Percentiles rank a stretch among this genome's conserved stretches.
Evolutionary conservation across 257 asterid species (phyloP).

Genomic region (Jaltomata sinuosa): DNA sequence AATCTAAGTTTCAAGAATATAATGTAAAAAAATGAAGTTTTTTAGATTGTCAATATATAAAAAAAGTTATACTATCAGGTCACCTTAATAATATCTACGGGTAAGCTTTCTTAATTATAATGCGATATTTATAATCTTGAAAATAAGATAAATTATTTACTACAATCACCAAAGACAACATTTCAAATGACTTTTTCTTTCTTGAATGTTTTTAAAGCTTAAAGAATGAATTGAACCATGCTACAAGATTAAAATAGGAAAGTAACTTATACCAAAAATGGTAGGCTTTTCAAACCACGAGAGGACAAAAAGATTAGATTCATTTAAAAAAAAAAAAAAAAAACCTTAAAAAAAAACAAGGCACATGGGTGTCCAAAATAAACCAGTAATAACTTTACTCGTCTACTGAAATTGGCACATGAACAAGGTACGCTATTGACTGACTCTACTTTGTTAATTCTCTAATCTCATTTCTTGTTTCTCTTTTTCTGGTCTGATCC

Average conservation of each 20-base stretch:
- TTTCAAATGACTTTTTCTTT: background rate
- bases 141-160: background rate
- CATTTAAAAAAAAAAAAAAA: background rate
- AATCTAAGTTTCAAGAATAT: background rate
- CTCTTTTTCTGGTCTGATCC: slow-evolving; percentile 28
- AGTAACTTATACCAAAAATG: background rate
- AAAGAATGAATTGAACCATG: background rate
- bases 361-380: slow-evolving; percentile 18
- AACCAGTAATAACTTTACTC: background rate
- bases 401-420: slow-evolving; percentile 16
- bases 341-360: background rate
- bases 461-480: slow-evolving; percentile 15
- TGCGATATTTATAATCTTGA: background rate
- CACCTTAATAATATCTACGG: background rate
- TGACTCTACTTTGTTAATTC: background rate
- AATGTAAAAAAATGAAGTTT: background rate
- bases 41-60: background rate
- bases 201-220: background rate
- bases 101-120: background rate
- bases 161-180: background rate
- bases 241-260: background rate
- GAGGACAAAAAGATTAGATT: slow-evolving; percentile 1
- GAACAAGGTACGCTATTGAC: slow-evolving; percentile 4
- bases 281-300: background rate
- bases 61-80: background rate